These are phyloP conservation scores for Lodderomyces beijingensis DNA, from an alignment of 1,139 yeast genomes.

Conservation along the genomic window DNA sequence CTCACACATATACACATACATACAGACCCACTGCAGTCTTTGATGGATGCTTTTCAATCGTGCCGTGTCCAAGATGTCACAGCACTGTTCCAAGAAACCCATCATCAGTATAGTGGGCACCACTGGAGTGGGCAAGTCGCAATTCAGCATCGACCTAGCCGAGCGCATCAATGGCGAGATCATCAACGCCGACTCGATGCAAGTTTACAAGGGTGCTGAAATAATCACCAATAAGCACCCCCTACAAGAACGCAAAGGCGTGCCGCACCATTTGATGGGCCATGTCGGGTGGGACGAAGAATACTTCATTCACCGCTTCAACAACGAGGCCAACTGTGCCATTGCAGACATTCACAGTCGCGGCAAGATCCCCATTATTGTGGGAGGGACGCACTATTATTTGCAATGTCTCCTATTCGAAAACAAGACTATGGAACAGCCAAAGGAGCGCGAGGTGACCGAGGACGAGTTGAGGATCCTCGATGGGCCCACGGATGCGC, in stretches of 20 bases:
- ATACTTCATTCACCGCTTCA: slow-evolving; percentile 78
- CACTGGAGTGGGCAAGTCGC: slow-evolving; percentile 97
- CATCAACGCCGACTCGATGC: slow-evolving; percentile 97
- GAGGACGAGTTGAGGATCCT: slow-evolving; percentile 44
- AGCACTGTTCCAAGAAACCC: slow-evolving; percentile 16
- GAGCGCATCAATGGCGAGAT: slow-evolving; percentile 77
- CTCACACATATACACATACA: too few species aligned
- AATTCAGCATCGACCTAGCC: slow-evolving; percentile 79
- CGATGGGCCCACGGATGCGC: slow-evolving; percentile 50
- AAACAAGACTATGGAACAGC: slow-evolving; percentile 45
- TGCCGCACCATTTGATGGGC: slow-evolving; percentile 84
- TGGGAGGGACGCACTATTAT: slow-evolving; percentile 97
- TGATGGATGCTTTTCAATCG: neutral
- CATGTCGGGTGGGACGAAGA: slow-evolving; percentile 79
- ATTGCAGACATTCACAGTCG: slow-evolving; percentile 64
- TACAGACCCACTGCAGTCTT: too few species aligned
- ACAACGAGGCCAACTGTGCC: slow-evolving; percentile 57
- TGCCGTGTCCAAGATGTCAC: neutral
- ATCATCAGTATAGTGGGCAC: slow-evolving; percentile 84
- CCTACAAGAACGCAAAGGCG: slow-evolving; percentile 60
- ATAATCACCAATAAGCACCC: slow-evolving; percentile 93
- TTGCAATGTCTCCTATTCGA: slow-evolving; percentile 71
- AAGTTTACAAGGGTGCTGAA: slow-evolving; percentile 71
- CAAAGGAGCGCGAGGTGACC: slow-evolving; percentile 8
- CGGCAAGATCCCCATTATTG: slow-evolving; percentile 79